Conservation (phyloP, 345 rosid genomes). For the Camelina neglecta region DNA sequence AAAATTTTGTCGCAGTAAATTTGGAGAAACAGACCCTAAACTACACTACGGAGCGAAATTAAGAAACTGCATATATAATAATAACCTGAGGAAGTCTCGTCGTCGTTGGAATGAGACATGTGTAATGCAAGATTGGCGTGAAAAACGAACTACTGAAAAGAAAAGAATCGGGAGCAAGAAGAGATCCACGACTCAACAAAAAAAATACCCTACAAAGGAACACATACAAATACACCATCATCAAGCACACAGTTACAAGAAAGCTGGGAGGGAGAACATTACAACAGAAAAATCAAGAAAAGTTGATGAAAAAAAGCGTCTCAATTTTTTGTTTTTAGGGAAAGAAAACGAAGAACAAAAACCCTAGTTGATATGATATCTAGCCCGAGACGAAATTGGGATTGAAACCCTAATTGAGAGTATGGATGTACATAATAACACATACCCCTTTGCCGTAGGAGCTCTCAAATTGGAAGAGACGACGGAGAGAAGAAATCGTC, state of each 20-base stretch:
- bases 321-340: neutral
- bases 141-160: neutral
- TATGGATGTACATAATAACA: neutral
- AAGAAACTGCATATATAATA: neutral
- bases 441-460: slow-evolving; percentile 2
- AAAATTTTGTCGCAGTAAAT: neutral
- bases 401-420: slow-evolving; percentile 19
- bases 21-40: neutral
- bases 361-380: neutral
- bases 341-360: neutral
- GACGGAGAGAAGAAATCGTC: slow-evolving; percentile 11
- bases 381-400: neutral
- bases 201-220: slow-evolving; percentile 10
- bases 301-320: neutral
- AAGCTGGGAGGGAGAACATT: neutral
- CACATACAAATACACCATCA: neutral
- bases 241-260: slow-evolving; percentile 6
- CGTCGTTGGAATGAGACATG: slow-evolving; percentile 35
- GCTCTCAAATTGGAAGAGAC: neutral
- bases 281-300: neutral
- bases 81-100: slow-evolving; percentile 38
- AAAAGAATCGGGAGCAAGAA: neutral
- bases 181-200: neutral
- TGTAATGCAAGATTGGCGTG: slow-evolving; percentile 17
- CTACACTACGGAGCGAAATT: neutral